phyloP scores from a whole-genome alignment of 2,329 filamentous ascomycete species.

The Verticillium isaacii region DNA sequence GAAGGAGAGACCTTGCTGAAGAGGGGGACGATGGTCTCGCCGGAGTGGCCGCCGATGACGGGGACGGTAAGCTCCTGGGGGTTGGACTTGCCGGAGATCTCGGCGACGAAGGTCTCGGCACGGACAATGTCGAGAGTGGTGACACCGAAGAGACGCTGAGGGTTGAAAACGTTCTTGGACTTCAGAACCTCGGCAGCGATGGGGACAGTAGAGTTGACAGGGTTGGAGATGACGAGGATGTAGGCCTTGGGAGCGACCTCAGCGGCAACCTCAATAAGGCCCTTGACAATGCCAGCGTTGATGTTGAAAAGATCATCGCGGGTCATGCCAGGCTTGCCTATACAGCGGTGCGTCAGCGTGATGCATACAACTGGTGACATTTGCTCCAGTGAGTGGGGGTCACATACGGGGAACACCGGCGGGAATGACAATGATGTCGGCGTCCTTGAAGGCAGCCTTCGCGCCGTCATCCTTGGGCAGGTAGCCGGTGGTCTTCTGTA shows the following conservation, averaged over 20 bases:
- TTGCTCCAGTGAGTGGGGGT: neutral
- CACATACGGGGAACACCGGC: slow-evolving; percentile 92
- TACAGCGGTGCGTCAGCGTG: slow-evolving; percentile 14
- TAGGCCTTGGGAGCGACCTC: slow-evolving; percentile 89
- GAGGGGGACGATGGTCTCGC: slow-evolving; percentile 95
- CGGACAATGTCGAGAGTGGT: slow-evolving; percentile 98
- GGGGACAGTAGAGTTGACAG: slow-evolving; percentile 97
- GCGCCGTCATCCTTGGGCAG: slow-evolving; percentile 82
- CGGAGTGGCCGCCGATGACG: slow-evolving; percentile 95
- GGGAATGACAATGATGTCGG: slow-evolving; percentile 94
- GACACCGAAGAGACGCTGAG: slow-evolving; percentile 95
- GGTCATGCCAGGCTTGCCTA: slow-evolving; percentile 98
- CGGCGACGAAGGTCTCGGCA: slow-evolving; percentile 91
- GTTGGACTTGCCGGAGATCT: slow-evolving; percentile 76
- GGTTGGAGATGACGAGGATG: slow-evolving; percentile 97
- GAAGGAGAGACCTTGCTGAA: slow-evolving; percentile 86
- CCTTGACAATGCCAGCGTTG: slow-evolving; percentile 97
- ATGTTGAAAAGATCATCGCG: slow-evolving; percentile 99
- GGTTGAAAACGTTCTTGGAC: slow-evolving; percentile 86
- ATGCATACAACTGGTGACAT: neutral
- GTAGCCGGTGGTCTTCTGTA: slow-evolving; percentile 78
- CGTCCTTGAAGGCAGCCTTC: slow-evolving; percentile 83
- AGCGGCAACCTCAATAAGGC: slow-evolving; percentile 81
- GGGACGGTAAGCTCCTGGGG: slow-evolving; percentile 81
- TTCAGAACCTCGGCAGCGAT: slow-evolving; percentile 97